Base-by-base conservation (phyloP, 1,284 basidiomycete genomes). In the Apiotrichum mycotoxinovorans region DNA sequence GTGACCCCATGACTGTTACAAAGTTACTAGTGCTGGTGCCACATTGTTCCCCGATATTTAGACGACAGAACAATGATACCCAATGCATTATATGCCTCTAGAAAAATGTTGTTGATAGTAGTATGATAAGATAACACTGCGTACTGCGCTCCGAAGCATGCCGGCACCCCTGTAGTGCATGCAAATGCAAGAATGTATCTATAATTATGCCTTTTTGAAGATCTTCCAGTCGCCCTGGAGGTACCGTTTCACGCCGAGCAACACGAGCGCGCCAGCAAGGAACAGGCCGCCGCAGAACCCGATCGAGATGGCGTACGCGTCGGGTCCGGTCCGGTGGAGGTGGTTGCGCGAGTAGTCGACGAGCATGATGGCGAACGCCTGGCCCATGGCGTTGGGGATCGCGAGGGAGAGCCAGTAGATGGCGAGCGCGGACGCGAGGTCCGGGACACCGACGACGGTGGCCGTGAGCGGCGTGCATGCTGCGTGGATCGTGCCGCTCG, bases 401-500 rank as follows among this genome's bases (percentile, higher is more conserved):
- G 71, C 67, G n/a, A 72, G 57, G 0, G 65, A 61, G 15, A 79
- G 34, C 77, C 78, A 80, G 56, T 77, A 75, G 42, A 79, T 71
- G 12, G 70, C 65, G 17, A 79, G 60, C 0, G 78, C 78, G 1
- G 69, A 73, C 2, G 66, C 74, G 18, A 80, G 63, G 45, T 79
- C 73, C 46, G 70, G 54, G 1, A 79, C 66, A 14, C 78, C 78
- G 4, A 79, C 75, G 10, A 79, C 71, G 30, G 67, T 62, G 0
- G 72, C 69, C 12, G 70, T 62, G 18, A 80, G 50, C 0, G 78
- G 76, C 8, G 75, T 68, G 1, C 66, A 56, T 1, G 73, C 71
- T 1, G 65, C 66, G 77, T 77, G 79, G 54, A 79, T 69, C 7
- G 76, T 78, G 1, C 78, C 78, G 5, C 73, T 70, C 3, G 73